These are phyloP conservation scores for Ogataea chonburiensis DNA, from an alignment of 805 yeast genomes.

Conservation along the genomic window DNA sequence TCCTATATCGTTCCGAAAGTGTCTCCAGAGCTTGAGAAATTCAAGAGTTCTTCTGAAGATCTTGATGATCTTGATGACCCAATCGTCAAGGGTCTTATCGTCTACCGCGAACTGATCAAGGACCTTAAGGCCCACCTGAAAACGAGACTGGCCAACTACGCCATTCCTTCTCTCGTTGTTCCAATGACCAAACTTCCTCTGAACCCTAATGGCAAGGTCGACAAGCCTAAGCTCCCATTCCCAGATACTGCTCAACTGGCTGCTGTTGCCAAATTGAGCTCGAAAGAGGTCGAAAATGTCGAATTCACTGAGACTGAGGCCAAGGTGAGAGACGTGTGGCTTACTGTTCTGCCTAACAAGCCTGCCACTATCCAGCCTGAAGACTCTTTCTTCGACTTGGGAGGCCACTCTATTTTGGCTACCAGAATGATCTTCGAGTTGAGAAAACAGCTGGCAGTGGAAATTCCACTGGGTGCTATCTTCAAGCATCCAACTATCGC, in stretches of 20 bases:
- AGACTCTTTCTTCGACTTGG: slow-evolving; percentile 94
- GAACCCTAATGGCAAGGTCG: slow-evolving; percentile 98
- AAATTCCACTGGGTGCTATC: slow-evolving; percentile 84
- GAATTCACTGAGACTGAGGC: slow-evolving; percentile 65
- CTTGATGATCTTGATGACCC: slow-evolving; percentile 54
- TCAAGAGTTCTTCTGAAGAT: slow-evolving; percentile 51
- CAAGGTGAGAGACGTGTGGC: slow-evolving; percentile 79
- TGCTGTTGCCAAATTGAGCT: slow-evolving; percentile 59
- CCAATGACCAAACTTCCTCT: slow-evolving; percentile 85
- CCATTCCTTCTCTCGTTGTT: slow-evolving; percentile 88
- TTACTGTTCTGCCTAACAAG: slow-evolving; percentile 75
- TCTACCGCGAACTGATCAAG: slow-evolving; percentile 72
- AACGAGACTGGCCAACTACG: slow-evolving; percentile 87
- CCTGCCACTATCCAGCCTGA: slow-evolving; percentile 74
- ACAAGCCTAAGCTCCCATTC: slow-evolving; percentile 94
- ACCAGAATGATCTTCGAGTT: slow-evolving; percentile 95
- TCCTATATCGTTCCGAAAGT: slow-evolving; percentile 84
- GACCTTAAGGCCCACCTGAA: slow-evolving; percentile 80
- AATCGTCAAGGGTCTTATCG: slow-evolving; percentile 74
- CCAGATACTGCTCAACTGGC: slow-evolving; percentile 87
- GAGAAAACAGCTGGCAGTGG: slow-evolving; percentile 72
- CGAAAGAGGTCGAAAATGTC: slow-evolving; percentile 43
- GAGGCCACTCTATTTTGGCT: slow-evolving; percentile 97
- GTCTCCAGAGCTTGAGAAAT: slow-evolving; percentile 43
- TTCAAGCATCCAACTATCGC: slow-evolving; percentile 87